These are phyloP conservation scores for Apodospora peruviana DNA, from an alignment of 495 filamentous ascomycete genomes.

Conservation along the genomic window DNA sequence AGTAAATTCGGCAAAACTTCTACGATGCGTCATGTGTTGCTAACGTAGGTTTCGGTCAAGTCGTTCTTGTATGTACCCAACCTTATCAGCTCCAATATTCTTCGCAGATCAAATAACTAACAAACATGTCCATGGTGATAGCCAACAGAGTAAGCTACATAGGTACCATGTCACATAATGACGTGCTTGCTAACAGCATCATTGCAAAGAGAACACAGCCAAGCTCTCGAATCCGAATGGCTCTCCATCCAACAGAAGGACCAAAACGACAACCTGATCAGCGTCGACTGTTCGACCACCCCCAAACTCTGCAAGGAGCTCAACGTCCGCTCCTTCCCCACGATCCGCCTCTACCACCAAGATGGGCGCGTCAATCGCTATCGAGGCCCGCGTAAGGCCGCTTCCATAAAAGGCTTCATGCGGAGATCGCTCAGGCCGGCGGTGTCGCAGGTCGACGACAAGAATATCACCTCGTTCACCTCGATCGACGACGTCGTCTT, in stretches of 20 bases:
- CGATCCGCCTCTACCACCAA: slow-evolving; percentile 39
- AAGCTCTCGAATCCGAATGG: slow-evolving; percentile 37
- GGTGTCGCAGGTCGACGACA: slow-evolving; percentile 21
- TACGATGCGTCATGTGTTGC: background rate
- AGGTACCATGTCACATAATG: background rate
- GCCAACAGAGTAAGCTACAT: background rate
- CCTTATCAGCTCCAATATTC: background rate
- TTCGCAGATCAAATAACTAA: background rate
- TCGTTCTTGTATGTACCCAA: slow-evolving; percentile 1
- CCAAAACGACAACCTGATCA: slow-evolving; percentile 22
- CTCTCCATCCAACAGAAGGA: slow-evolving; percentile 19
- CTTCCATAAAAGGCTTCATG: slow-evolving; percentile 35
- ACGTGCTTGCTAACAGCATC: background rate
- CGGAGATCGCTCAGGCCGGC: slow-evolving; percentile 30
- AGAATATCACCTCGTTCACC: slow-evolving; percentile 29
- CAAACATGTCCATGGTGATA: background rate
- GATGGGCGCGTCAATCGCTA: slow-evolving; percentile 28
- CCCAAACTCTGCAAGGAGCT: slow-evolving; percentile 32
- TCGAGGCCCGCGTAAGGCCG: slow-evolving; percentile 33
- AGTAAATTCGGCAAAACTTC: slow-evolving; percentile 9
- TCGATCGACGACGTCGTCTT: slow-evolving; percentile 36
- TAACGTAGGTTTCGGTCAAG: background rate
- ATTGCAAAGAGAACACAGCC: slow-evolving; percentile 25
- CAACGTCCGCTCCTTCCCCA: slow-evolving; percentile 40
- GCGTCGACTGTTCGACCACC: slow-evolving; percentile 38